Base-by-base conservation (phyloP, 495 filamentous ascomycete genomes). In the Extremus antarcticus region DNA sequence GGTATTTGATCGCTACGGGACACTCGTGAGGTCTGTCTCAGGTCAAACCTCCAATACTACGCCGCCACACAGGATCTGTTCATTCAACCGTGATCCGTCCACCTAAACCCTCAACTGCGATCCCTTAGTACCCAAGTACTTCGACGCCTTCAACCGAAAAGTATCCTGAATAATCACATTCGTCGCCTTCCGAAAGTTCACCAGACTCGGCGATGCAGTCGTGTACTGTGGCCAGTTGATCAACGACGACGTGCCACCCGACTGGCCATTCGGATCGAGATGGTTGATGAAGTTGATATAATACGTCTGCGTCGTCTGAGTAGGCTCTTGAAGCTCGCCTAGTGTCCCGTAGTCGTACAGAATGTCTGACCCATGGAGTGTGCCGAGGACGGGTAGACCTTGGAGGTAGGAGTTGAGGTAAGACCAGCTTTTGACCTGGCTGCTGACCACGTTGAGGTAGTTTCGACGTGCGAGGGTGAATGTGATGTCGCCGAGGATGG, bases 351-450 rank as follows among this genome's bases (percentile, higher is more conserved):
- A 62, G 15, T 25, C 59, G 21, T 49, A 11, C 8, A 58, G 39
- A 7, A 88, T 57, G 56, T 89, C 86, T 15, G 72, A 76, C 20
- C 72, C 82, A 67, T 89, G 86, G 70, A 85, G 86, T 0, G 85
- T 88, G 11, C 86, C 86, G 0, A 88, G 61, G 45, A 88, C 71
- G 0, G 85, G 82, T 0, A 80, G 83, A 17, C 82, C 83, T 56
- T 78, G 78, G 70, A 83, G 68, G 67, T 87, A 88, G 7, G 79
- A 78, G 1, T 78, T 63, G 0, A 88, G 74, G 66, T 90, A 90
- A 1, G 83, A 87, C 84, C 85, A 90, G 15, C 69, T 68, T 25
- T 78, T 76, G 22, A 67, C 71, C 2, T 70, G 40, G 0, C 51
- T 46, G 39, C 21, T 24, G 17, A 60, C 43, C 16, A 25, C 10